phyloP scores from a whole-genome alignment of 2,329 filamentous ascomycete genomes.

The Talaromyces atroroseus region DNA sequence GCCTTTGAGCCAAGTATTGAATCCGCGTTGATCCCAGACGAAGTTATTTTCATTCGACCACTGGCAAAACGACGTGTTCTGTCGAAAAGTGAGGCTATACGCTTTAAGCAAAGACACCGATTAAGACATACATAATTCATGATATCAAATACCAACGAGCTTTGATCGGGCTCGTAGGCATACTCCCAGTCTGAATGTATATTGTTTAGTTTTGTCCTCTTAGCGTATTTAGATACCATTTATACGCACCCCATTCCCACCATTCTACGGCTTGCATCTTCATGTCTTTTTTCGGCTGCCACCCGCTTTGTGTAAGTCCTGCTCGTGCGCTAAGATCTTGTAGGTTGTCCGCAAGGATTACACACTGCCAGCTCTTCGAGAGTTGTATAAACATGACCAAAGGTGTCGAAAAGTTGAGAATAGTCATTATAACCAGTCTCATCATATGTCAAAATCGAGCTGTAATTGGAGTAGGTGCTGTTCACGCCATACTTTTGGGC shows the following conservation, averaged over 20 bases:
- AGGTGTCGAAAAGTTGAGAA: slow-evolving; percentile 46
- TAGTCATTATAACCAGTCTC: slow-evolving; percentile 52
- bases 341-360: slow-evolving; percentile 53
- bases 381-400: slow-evolving; percentile 41
- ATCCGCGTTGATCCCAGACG: slow-evolving; percentile 58
- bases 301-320: slow-evolving; percentile 55
- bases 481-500: slow-evolving; percentile 54
- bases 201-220: neutral
- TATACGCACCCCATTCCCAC: slow-evolving; percentile 42
- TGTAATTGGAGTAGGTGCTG: slow-evolving; percentile 56
- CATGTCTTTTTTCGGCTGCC: slow-evolving; percentile 53
- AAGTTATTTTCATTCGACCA: slow-evolving; percentile 59
- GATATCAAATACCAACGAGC: slow-evolving; percentile 51
- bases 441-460: slow-evolving; percentile 56
- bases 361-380: slow-evolving; percentile 52
- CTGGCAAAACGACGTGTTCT: slow-evolving; percentile 58
- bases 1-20: slow-evolving; percentile 52
- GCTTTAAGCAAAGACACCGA: neutral
- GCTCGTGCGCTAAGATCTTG: slow-evolving; percentile 58
- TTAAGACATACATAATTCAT: slow-evolving; percentile 17
- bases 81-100: neutral
- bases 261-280: slow-evolving; percentile 58
- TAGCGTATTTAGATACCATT: neutral
- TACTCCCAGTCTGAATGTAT: slow-evolving; percentile 51
- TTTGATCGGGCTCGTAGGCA: slow-evolving; percentile 52